Base-by-base conservation (phyloP, 2,329 filamentous ascomycete species). In the Calonectria naviculata region DNA sequence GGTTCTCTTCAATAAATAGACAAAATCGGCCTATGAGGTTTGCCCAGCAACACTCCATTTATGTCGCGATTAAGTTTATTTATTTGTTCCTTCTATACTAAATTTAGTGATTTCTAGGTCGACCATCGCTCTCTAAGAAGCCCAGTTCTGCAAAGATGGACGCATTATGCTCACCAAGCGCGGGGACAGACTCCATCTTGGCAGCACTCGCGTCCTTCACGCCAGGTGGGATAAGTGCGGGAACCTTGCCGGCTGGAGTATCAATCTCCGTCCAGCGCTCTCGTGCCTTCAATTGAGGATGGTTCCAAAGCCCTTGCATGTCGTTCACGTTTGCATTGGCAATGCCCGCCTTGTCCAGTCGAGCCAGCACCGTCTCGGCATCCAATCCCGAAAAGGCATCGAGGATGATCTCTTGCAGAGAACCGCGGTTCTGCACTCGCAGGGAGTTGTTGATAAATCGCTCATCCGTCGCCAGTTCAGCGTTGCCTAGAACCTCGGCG, bases 241-340 rank as follows among this genome's bases (percentile, higher is more conserved):
- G 85, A 19, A 90, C 82, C 4, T 24, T 73, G 0, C 89, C 87
- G 2, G 75, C 80, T 0, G 87, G 83, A 0, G 86, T 89, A 21
- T 87, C 78, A 13, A 90, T 81, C 61, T 88, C 79, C 0, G 85
- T 84, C 88, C 88, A 90, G 13, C 89, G 80, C 0, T 81, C 78
- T n/a, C 89, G 80, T 1, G 88, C 87, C 47, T 81, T 77, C 0
- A 90, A 81, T 71, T 90, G 89, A 1, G 85, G 85, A 71, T 90
- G 89, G 0, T 85, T 78, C 88, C 88, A 90, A 0, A 90, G 82
- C 4, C 83, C 87, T 13, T 86, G 81, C 87, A 90, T 89, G 52
- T 88, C 84, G 66, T 89, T 89, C 26, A 90, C 83, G 41, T 84
- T 88, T 4, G 88, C 87, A 73, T 90, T 90, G 0, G 89, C 89